phyloP scores from a whole-genome alignment of 139 green algal species.

The Limnomonas spitsbergensis region DNA sequence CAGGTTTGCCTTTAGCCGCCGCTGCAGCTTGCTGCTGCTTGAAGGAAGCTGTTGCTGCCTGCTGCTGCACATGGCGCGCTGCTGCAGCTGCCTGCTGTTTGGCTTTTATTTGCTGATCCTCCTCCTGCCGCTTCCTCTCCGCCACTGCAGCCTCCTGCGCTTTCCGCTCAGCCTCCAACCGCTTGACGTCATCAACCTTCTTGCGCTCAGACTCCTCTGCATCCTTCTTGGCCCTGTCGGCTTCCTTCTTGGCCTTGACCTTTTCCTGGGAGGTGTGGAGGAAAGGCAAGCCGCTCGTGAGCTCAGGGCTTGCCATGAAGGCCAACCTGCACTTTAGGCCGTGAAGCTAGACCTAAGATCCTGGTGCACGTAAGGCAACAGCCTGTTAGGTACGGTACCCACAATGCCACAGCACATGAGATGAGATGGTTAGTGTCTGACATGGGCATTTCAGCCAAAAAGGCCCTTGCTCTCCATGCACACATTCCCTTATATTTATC shows the following conservation, averaged over 20 bases:
- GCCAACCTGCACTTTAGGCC: constrained; percentile 10
- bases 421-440: too few species aligned
- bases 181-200: constrained; percentile 38
- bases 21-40: constrained; percentile 47
- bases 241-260: constrained; percentile 73
- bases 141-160: constrained; percentile 42
- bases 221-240: constrained; percentile 61
- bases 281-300: too few species aligned
- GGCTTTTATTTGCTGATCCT: constrained; percentile 17
- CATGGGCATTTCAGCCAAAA: too few species aligned
- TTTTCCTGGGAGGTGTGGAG: constrained; percentile 54
- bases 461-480: too few species aligned
- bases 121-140: constrained; percentile 25
- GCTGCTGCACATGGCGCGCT: constrained; percentile 14
- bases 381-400: too few species aligned
- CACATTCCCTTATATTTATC: too few species aligned
- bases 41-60: not conserved
- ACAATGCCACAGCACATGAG: too few species aligned
- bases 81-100: constrained; percentile 23
- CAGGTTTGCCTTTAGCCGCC: constrained; percentile 26
- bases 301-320: not conserved
- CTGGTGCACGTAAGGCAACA: too few species aligned
- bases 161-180: constrained; percentile 45
- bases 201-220: constrained; percentile 45
- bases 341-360: not conserved